Percentiles rank a stretch among this genome's conserved stretches.
Conservation (phyloP, 768 basidiomycete species). For the Podaxis rugospora region DNA sequence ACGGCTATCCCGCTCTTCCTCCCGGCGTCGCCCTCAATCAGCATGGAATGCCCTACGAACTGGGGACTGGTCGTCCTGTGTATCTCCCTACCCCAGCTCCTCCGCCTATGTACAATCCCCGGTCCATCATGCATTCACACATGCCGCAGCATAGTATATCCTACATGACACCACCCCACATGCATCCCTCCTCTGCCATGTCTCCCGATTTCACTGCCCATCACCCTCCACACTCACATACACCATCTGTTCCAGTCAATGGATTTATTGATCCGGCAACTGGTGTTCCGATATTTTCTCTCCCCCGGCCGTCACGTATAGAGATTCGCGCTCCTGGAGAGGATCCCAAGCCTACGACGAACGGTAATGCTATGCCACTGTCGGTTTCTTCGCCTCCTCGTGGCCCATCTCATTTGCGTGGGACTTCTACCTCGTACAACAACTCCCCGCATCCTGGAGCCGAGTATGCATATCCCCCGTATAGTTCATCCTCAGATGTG, state of each 20-base stretch:
- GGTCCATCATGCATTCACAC: conserved; percentile 57
- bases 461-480: conserved; percentile 22
- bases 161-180: conserved; percentile 47
- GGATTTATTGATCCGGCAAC: conserved; percentile 64
- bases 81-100: conserved; percentile 56
- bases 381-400: conserved; percentile 15
- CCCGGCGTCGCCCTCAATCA: conserved; percentile 71
- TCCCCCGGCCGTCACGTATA: conserved; percentile 68
- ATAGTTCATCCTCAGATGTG: conserved; percentile 21
- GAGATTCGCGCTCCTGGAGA: conserved; percentile 67
- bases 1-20: conserved; percentile 60
- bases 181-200: conserved; percentile 54
- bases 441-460: conserved; percentile 30
- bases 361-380: conserved; percentile 22
- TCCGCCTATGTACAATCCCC: conserved; percentile 60
- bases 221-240: conserved; percentile 18
- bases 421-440: conserved; percentile 43
- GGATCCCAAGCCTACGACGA: conserved; percentile 22
- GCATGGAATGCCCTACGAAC: conserved; percentile 77
- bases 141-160: conserved; percentile 41
- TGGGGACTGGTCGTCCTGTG: conserved; percentile 78
- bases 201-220: conserved; percentile 59
- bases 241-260: conserved; percentile 50
- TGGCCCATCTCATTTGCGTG: conserved; percentile 39
- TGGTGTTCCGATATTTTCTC: conserved; percentile 68